Conservation (phyloP, 768 basidiomycete species). For the Russula lepida region DNA sequence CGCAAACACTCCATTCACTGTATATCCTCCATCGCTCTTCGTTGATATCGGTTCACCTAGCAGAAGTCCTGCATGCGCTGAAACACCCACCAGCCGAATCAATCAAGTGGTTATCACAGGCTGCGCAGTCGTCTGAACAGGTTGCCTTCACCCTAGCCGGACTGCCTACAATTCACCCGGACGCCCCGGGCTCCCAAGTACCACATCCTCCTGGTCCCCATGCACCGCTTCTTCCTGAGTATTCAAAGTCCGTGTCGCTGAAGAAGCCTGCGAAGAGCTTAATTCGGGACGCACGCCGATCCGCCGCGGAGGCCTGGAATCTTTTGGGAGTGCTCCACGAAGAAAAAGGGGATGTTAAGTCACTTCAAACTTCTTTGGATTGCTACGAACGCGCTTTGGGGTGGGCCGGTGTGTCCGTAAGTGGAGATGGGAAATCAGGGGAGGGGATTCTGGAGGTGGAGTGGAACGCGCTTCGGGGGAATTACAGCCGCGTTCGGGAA, state of each 20-base stretch:
- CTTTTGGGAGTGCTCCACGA: conserved; percentile 63
- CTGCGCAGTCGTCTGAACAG: conserved; percentile 60
- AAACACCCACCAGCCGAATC: conserved; percentile 36
- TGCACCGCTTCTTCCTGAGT: conserved; percentile 36
- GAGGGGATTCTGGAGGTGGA: conserved; percentile 51
- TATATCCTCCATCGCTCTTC: conserved; percentile 67
- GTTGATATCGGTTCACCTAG: conserved; percentile 63
- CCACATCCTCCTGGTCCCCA: conserved; percentile 34
- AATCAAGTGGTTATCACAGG: conserved; percentile 47
- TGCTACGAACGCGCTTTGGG: conserved; percentile 63
- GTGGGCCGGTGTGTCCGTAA: conserved; percentile 49
- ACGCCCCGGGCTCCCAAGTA: conserved; percentile 29
- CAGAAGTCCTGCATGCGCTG: conserved; percentile 57
- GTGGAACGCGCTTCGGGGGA: conserved; percentile 53
- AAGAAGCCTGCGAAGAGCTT: conserved; percentile 46
- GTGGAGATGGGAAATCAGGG: conserved; percentile 34
- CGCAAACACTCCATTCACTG: conserved; percentile 54
- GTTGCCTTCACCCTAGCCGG: conserved; percentile 49
- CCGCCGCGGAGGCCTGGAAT: conserved; percentile 70
- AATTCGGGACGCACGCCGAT: conserved; percentile 60
- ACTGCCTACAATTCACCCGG: conserved; percentile 29
- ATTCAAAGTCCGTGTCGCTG: conserved; percentile 42
- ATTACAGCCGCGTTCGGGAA: conserved; percentile 41
- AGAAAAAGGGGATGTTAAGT: conserved; percentile 24
- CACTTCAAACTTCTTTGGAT: conserved; percentile 39